These are phyloP conservation scores for Phaeosphaeriaceae sp. DNA, from an alignment of 2,329 filamentous ascomycete species.

Conservation along the genomic window DNA sequence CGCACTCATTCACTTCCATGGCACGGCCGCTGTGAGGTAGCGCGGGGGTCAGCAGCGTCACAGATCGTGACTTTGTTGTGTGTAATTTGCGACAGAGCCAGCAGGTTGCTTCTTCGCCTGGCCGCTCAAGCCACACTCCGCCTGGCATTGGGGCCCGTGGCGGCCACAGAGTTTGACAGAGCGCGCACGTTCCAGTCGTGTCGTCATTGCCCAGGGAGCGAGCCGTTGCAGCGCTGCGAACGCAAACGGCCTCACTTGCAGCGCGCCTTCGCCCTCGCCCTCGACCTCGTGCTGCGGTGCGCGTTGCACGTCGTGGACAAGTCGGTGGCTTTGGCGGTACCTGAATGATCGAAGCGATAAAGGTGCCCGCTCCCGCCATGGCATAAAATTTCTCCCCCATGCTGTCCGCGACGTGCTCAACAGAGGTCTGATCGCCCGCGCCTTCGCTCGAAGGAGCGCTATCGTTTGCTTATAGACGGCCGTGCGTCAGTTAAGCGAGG, in stretches of 20 bases:
- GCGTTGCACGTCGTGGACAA: neutral
- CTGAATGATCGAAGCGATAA: slow-evolving; percentile 28
- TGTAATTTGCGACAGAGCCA: neutral
- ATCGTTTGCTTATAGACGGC: slow-evolving; percentile 24
- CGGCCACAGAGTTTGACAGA: neutral
- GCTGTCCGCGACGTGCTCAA: slow-evolving; percentile 22
- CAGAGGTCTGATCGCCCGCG: slow-evolving; percentile 27
- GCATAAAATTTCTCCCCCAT: slow-evolving; percentile 23
- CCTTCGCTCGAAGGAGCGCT: slow-evolving; percentile 32
- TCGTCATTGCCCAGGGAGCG: slow-evolving; percentile 18
- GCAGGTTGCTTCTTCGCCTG: neutral
- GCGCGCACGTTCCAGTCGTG: slow-evolving; percentile 19
- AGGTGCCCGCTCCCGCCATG: slow-evolving; percentile 20
- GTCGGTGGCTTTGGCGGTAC: slow-evolving; percentile 20
- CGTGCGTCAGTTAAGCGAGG: slow-evolving; percentile 24
- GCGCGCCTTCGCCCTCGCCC: neutral
- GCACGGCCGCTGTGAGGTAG: neutral
- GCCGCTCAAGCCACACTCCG: slow-evolving; percentile 19
- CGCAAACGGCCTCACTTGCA: slow-evolving; percentile 8
- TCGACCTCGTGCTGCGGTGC: neutral
- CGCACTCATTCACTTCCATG: neutral
- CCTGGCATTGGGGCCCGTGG: neutral
- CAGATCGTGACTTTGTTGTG: neutral
- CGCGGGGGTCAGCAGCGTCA: neutral
- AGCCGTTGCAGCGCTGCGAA: slow-evolving; percentile 11